Conservation (phyloP, 306 rosid genomes). For the Vicia villosa region DNA sequence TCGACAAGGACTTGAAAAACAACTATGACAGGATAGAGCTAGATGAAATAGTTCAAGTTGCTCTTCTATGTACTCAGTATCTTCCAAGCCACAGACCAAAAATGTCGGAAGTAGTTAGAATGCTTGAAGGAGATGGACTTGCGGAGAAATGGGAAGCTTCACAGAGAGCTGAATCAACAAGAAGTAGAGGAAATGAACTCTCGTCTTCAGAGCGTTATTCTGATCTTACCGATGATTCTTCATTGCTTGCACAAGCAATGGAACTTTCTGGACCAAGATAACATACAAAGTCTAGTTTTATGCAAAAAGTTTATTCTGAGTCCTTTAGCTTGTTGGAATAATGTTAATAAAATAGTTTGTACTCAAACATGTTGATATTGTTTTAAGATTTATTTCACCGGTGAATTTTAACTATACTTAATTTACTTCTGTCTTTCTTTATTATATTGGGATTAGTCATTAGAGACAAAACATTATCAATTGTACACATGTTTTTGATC, state of each 20-base stretch:
- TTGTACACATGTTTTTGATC: too few species aligned
- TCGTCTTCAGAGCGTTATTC: conserved; percentile 87
- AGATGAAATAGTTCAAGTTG: conserved; percentile 88
- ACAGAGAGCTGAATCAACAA: conserved; percentile 77
- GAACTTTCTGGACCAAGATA: conserved; percentile 98
- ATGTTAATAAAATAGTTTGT: conserved; percentile 41
- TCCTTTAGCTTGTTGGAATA: conserved; percentile 46
- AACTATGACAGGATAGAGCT: conserved; percentile 79
- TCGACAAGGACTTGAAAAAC: conserved; percentile 74
- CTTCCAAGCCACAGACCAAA: conserved; percentile 83
- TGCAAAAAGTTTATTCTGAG: conserved; percentile 29
- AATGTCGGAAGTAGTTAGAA: conserved; percentile 95
- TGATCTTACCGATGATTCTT: conserved; percentile 96
- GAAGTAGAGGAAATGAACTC: conserved; percentile 73
- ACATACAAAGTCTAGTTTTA: neutral
- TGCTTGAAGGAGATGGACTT: conserved; percentile 99
- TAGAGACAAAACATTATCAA: neutral
- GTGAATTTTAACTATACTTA: neutral
- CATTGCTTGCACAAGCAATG: conserved; percentile 96
- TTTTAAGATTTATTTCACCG: conserved; percentile 2
- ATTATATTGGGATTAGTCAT: neutral
- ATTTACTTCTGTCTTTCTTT: neutral
- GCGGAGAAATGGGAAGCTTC: conserved; percentile 99
- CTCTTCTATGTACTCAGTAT: conserved; percentile 84
- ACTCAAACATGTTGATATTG: conserved; percentile 39